Evolutionary conservation across 2,329 filamentous ascomycete genomes (phyloP).

Genomic region (Epichloe bromicola): DNA sequence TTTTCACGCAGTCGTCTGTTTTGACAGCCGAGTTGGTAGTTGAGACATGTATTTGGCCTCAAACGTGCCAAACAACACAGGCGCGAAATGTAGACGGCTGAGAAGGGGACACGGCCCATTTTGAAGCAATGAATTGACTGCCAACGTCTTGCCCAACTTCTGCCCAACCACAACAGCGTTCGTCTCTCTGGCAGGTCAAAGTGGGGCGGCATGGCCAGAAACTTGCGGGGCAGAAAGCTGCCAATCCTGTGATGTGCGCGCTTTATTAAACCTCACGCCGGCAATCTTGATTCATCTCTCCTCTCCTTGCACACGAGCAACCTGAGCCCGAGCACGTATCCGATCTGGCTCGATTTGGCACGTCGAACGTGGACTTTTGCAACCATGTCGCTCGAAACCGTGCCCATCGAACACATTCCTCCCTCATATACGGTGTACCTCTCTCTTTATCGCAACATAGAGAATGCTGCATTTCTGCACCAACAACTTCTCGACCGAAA

Average conservation of each 20-base stretch:
- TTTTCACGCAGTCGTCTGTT: too few relatives aligned
- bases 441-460: constrained; percentile 61
- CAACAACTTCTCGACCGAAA: constrained; percentile 79
- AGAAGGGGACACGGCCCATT: too few relatives aligned
- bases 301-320: neutral
- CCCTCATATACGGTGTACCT: constrained; percentile 54
- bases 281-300: neutral
- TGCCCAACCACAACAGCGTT: too few relatives aligned
- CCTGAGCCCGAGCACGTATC: neutral
- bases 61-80: too few relatives aligned
- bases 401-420: constrained; percentile 66
- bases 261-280: neutral
- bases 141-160: too few relatives aligned
- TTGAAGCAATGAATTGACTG: neutral
- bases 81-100: too few relatives aligned
- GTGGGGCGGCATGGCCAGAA: constrained; percentile 3
- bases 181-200: neutral
- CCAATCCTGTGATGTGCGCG: constrained; percentile 2
- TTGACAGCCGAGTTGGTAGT: too few relatives aligned
- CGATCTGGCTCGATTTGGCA: neutral
- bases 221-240: constrained; percentile 2
- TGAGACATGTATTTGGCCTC: too few relatives aligned
- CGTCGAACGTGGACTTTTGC: neutral
- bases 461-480: constrained; percentile 67
- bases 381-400: constrained; percentile 39